A percentile compares a stretch with the other conserved stretches of the same genome.
Evolutionary conservation across 331 rosid genomes (phyloP).

Genomic region (Spiraea crenata): DNA sequence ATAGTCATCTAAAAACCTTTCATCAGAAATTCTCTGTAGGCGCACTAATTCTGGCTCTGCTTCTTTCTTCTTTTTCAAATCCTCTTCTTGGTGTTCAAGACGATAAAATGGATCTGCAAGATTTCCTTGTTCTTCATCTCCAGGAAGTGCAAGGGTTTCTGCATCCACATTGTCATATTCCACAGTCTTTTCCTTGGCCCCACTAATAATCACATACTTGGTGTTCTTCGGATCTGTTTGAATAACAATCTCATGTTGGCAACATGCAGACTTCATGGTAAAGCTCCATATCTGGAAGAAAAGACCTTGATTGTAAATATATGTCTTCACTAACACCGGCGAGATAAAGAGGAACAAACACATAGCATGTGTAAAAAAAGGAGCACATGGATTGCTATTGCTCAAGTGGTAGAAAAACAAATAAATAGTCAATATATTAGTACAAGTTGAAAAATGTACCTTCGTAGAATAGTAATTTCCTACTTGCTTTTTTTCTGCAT

Average conservation of each 20-base stretch:
- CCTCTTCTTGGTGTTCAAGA: slow-evolving; percentile 89
- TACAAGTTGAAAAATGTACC: slow-evolving; percentile 38
- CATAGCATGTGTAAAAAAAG: neutral
- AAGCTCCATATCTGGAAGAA: slow-evolving; percentile 88
- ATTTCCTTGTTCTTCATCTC: slow-evolving; percentile 84
- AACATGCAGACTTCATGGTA: slow-evolving; percentile 87
- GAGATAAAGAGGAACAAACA: neutral
- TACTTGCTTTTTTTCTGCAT: slow-evolving; percentile 98
- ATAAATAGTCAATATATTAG: neutral
- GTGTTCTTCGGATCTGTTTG: slow-evolving; percentile 94
- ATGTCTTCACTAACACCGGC: neutral
- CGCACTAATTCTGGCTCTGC: slow-evolving; percentile 84
- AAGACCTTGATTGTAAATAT: slow-evolving; percentile 1
- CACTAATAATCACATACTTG: slow-evolving; percentile 71
- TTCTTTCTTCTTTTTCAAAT: slow-evolving; percentile 83
- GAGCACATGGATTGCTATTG: neutral
- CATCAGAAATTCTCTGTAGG: slow-evolving; percentile 70
- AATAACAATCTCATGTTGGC: slow-evolving; percentile 79
- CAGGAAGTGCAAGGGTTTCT: slow-evolving; percentile 80
- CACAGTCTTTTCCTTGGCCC: slow-evolving; percentile 71
- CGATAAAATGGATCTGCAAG: slow-evolving; percentile 92
- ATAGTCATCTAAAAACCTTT: slow-evolving; percentile 76
- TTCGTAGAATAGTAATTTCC: slow-evolving; percentile 96
- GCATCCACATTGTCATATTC: slow-evolving; percentile 85
- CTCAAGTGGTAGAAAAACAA: slow-evolving; percentile 2